These are phyloP conservation scores for Xylaria sp. DNA, from an alignment of 2,329 filamentous ascomycete species.

Conservation along the genomic window DNA sequence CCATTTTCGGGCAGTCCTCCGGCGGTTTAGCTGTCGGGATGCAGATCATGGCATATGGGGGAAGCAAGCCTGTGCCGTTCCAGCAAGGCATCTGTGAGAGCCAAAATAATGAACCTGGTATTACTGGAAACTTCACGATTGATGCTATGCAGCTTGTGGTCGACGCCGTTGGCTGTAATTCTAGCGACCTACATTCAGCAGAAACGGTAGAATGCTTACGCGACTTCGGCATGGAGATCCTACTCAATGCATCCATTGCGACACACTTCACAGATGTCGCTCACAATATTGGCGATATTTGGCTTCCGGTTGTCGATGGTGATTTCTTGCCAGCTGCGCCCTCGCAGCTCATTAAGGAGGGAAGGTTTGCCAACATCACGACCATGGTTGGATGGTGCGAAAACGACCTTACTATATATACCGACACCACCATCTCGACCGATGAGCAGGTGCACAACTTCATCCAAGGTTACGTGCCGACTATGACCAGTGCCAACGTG, in stretches of 20 bases:
- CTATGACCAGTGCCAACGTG: slow-evolving; percentile 49
- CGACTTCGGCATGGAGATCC: slow-evolving; percentile 52
- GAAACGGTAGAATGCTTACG: slow-evolving; percentile 60
- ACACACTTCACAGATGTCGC: slow-evolving; percentile 54
- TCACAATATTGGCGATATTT: slow-evolving; percentile 62
- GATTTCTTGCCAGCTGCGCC: slow-evolving; percentile 60
- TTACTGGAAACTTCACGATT: slow-evolving; percentile 58
- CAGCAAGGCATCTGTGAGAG: slow-evolving; percentile 58
- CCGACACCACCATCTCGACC: slow-evolving; percentile 52
- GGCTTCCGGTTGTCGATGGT: slow-evolving; percentile 60
- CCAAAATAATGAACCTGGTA: slow-evolving; percentile 62
- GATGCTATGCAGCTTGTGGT: slow-evolving; percentile 57
- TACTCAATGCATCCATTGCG: slow-evolving; percentile 56
- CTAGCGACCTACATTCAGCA: slow-evolving; percentile 52
- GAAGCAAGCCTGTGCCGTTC: slow-evolving; percentile 55
- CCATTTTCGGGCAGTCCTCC: slow-evolving; percentile 54
- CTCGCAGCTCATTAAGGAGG: slow-evolving; percentile 53
- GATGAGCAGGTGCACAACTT: slow-evolving; percentile 53
- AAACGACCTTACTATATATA: slow-evolving; percentile 57
- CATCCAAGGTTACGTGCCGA: slow-evolving; percentile 53
- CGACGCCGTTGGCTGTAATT: slow-evolving; percentile 56
- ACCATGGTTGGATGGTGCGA: slow-evolving; percentile 58
- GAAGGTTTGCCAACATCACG: slow-evolving; percentile 54
- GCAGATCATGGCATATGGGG: slow-evolving; percentile 61
- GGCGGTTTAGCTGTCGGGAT: slow-evolving; percentile 54